Base-by-base conservation (phyloP, 1,139 yeast genomes). In the Blastobotrys apis region DNA sequence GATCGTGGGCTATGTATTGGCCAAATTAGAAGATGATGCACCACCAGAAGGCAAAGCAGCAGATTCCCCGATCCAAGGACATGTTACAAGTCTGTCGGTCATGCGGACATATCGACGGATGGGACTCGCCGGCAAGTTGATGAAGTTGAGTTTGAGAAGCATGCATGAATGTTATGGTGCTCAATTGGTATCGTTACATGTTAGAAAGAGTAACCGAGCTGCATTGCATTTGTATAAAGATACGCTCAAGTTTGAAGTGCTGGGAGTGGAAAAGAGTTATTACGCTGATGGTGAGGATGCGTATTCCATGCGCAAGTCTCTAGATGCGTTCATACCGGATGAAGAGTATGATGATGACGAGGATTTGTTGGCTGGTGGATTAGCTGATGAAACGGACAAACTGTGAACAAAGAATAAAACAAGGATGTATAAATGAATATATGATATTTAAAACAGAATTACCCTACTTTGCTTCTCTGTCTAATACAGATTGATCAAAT, bases 261-360 rank as follows among this genome's bases (percentile, higher is more conserved):
- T 83, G 46, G 78, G 82, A 38, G 81, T 92, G 48, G 97, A 90
- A 58, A 84, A 80, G 56, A 76, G 84, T 17, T 92, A 94, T 64
- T 92, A 92, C 62, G 97, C 92, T 48, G 97, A 92, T 65, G 96
- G 95, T 22, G 99, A 94, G 65, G 97, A 94, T 68, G 98, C 98
- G n/a, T 92, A 88, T 65, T 84, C 94, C 34, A 92, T 92, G 98
- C 81, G 79, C 60, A 54, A 56, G 39, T 49, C 50, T 35, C 51
- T 59, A 30, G 47, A 47, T 12, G 43, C 37, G 27, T 48, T 45
- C 38, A 17, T 37, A 5, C 40, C 40, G 13, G 39, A 51, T 13
- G 59, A 52, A 9, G 32, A 48, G 10, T 55, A 55, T 21, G 59
- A 57, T 30, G 61, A 57, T 29, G 63, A 58, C 25, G 63, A 59